A percentile compares a stretch with the other conserved stretches of the same genome.
phyloP scores from a whole-genome alignment of 345 rosid species.

The Syzygium jambos region DNA sequence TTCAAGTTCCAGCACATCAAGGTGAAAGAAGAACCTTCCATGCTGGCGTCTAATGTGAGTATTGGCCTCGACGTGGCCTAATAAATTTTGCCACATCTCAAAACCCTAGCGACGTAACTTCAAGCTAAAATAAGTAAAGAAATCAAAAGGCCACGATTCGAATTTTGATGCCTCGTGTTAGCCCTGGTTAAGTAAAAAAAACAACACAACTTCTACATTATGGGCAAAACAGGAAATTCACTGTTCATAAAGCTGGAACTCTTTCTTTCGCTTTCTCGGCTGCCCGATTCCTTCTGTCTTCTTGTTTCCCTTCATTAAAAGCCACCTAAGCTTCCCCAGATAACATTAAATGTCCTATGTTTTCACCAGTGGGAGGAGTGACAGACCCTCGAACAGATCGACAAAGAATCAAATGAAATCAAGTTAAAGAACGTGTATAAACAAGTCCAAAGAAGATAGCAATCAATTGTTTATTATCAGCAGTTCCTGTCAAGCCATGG shows the following conservation, averaged over 20 bases:
- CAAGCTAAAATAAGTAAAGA: neutral
- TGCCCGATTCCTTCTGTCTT: neutral
- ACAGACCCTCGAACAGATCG: neutral
- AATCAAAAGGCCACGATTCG: neutral
- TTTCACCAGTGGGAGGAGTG: neutral
- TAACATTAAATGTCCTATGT: neutral
- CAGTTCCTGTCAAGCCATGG: neutral
- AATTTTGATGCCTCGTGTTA: neutral
- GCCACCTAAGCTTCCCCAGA: neutral
- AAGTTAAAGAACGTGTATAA: neutral
- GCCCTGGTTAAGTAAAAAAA: neutral
- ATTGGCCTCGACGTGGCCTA: neutral
- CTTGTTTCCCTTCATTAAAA: neutral
- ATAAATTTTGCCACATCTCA: neutral
- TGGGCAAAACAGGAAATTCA: neutral
- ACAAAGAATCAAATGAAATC: neutral
- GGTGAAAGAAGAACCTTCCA: no score
- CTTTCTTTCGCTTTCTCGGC: neutral
- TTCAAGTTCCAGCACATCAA: neutral
- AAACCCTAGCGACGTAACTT: neutral
- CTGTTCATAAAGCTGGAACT: neutral
- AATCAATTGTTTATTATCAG: neutral
- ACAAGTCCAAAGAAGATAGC: neutral
- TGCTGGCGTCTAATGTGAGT: neutral
- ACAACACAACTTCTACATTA: neutral